Base-by-base conservation (phyloP, 2,329 filamentous ascomycete genomes). In the Huntiella abstrusa region DNA sequence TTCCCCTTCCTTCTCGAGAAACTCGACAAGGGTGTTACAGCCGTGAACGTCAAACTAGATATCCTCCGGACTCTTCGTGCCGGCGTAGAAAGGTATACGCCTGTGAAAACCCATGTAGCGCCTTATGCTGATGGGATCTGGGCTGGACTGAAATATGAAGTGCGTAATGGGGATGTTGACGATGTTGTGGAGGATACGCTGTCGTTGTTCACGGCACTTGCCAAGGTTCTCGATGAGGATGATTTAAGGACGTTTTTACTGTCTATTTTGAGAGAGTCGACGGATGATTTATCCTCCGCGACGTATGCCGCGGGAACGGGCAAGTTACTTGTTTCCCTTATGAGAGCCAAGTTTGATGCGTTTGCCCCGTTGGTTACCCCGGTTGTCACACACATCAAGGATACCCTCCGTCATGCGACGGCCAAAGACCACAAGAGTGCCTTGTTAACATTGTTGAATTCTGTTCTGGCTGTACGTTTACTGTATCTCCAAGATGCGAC, bases 71-170 rank as follows among this genome's bases (percentile, higher is more conserved):
- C 73, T 0, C 64, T 75, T 33, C 63, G 67, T 41, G 68, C 69
- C 4, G 76, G 71, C 49, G 54, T 75, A 13, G 62, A 64, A 10
- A 55, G 63, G 22, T 76, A 74, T 49, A 56, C 62, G 1, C 58
- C 68, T 35, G 61, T 67, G 0, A 59, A 65, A 33, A 59, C 66
- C 46, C 68, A 64, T 6, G 55, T 75, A 11, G 60, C 60, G 1
- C 71, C 72, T 0, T 66, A 69, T 42, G 59, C 64, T 13, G 61
- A 66, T 43, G 64, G 67, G 39, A 66, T 75, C 41, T 77, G 73
- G 73, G 62, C 63, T 28, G 71, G 71, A n/a, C 65, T 77, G 41
- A 77, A 76, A 54, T 76, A 74, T 50, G 73, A 77, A 52, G 73
- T 76, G 10, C 68, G 73, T 33, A 75, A 76, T 46, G 73, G 73